Base-by-base conservation (phyloP, 768 basidiomycete species). In the Agaricus subrufescens region DNA sequence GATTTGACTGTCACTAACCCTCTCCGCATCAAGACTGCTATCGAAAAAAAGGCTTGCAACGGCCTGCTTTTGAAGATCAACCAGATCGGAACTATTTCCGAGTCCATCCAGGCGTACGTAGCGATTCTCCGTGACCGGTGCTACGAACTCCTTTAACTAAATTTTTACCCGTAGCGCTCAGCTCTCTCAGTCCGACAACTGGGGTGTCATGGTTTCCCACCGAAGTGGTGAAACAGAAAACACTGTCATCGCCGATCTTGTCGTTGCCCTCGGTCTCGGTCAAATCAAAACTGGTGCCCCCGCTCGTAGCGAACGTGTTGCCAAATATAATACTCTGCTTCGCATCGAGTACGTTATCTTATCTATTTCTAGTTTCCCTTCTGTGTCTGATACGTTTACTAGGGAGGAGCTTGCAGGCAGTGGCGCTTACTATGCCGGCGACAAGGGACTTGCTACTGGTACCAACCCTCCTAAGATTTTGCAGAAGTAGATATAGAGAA, bases 161-260 rank as follows among this genome's bases (percentile, higher is more conserved):
- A 34, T 0, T 31, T 2, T 11, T 34, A 34, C 34, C 2, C 7
- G 0, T 34, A 96, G 93, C 69, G 93, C 95, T 58, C 94, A 98
- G 73, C 91, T 99, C 65, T 72, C 95, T 48, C 94, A 97, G 72
- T 92, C 91, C 39, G 92, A 93, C 67, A 90, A 90, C 53, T 99
- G 97, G 97, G 95, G 94, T 71, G 91, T 98, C 75, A 99, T 99
- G 97, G 87, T 96, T 73, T 98, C 95, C 52, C 97, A 98, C 83
- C 94, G 97, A 63, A 93, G 90, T 63, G 96, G 96, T 67, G 96
- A 98, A 82, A 98, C 96, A 37, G 95, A 97, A 76, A 94, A 93
- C 78, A 95, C 93, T 53, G 80, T 94, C 73, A 98, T 98, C 66
- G 93, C 95, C 60, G 94, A 98, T 73, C 86, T 98, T 62, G 85